Conservation (phyloP, 768 basidiomycete genomes). For the Amylocystis lapponica region DNA sequence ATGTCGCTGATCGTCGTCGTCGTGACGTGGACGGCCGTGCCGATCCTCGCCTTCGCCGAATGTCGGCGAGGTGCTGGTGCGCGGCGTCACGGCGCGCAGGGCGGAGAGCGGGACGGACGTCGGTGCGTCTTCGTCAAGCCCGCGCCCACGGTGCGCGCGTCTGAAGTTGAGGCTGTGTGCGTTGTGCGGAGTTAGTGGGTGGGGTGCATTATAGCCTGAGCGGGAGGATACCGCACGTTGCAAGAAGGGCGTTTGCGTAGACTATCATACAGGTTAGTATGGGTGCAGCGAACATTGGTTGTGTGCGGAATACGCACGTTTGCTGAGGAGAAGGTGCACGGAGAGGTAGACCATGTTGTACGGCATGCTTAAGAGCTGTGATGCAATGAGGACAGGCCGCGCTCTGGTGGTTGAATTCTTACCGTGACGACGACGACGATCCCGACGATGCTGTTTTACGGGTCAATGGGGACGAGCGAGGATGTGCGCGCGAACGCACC, state of each 20-base stretch:
- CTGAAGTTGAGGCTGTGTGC: slow-evolving; percentile 6
- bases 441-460: slow-evolving; percentile 5
- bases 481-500: neutral
- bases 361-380: slow-evolving; percentile 6
- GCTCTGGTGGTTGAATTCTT: neutral
- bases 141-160: slow-evolving; percentile 3
- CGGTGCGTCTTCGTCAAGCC: slow-evolving; percentile 1
- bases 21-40: slow-evolving; percentile 4
- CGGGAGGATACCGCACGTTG: slow-evolving; percentile 4
- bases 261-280: neutral
- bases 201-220: neutral
- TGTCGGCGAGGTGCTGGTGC: neutral
- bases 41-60: neutral
- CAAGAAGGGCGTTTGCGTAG: slow-evolving; percentile 10
- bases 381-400: neutral
- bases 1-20: slow-evolving; percentile 4
- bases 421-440: slow-evolving; percentile 8
- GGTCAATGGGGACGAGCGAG: neutral
- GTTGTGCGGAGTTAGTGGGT: neutral
- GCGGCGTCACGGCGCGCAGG: neutral
- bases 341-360: slow-evolving; percentile 12
- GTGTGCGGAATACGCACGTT: slow-evolving; percentile 1
- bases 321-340: slow-evolving; percentile 12
- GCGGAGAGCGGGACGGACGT: neutral
- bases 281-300: neutral